phyloP scores from a whole-genome alignment of 768 basidiomycete genomes.

The Termitomyces titanicus region DNA sequence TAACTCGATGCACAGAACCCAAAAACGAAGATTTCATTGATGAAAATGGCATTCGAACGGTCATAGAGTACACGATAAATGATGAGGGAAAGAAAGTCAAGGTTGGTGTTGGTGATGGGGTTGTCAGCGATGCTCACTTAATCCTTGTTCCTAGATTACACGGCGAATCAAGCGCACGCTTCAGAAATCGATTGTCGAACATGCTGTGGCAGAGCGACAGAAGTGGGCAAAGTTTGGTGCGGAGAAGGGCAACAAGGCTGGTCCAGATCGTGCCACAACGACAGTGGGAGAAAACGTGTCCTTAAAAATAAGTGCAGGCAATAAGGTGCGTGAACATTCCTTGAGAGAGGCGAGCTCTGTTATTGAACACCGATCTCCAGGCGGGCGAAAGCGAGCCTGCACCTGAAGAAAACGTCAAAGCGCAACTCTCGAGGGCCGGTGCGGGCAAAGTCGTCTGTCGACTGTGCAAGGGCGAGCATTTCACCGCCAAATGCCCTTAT shows the following conservation, averaged over 20 bases:
- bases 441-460: constrained; percentile 90
- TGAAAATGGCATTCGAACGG: constrained; percentile 85
- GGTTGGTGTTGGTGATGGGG: constrained; percentile 35
- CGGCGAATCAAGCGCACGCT: constrained; percentile 82
- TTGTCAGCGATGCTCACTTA: background rate
- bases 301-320: constrained; percentile 51
- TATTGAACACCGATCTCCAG: constrained; percentile 26
- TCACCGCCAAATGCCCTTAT: constrained; percentile 98
- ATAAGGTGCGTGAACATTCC: constrained; percentile 42
- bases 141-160: constrained; percentile 55
- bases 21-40: constrained; percentile 73
- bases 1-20: constrained; percentile 29
- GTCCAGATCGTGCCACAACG: constrained; percentile 91
- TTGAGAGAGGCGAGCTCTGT: background rate
- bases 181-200: constrained; percentile 91
- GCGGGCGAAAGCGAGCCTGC: constrained; percentile 62
- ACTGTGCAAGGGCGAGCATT: constrained; percentile 95
- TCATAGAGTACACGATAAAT: constrained; percentile 77
- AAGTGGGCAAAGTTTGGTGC: constrained; percentile 92
- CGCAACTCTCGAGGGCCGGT: constrained; percentile 65
- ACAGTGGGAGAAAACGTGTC: constrained; percentile 71
- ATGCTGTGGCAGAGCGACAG: constrained; percentile 89
- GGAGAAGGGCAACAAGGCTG: constrained; percentile 82
- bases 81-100: constrained; percentile 96
- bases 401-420: constrained; percentile 63